Base-by-base conservation (phyloP, 768 basidiomycete genomes). In the Lactarius evosmus region DNA sequence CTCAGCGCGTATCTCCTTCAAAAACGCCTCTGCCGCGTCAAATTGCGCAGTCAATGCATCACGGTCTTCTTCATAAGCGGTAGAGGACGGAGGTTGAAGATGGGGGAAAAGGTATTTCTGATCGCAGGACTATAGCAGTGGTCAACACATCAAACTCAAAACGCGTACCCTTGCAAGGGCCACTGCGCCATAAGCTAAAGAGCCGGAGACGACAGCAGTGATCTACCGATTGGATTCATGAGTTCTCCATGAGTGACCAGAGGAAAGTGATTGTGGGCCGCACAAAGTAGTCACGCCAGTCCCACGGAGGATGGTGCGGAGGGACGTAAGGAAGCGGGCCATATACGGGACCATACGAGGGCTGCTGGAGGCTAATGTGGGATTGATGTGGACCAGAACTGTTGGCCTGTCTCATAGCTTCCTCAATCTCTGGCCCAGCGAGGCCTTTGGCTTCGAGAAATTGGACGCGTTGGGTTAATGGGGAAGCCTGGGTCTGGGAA, bases 201-300 rank as follows among this genome's bases (percentile, higher is more conserved):
- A 84, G 1, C 96, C 95, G 46, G 95, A 95, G 19, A 98, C 79
- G 36, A 98, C 88, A 14, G 89, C 88, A 73, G 95, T 93, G 70
- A 99, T 95, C 95, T 98, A 72, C 8, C 7, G 22, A 34, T 16
- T 55, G 17, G 55, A 22, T 16, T 22, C 7, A 30, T 60, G 25
- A 58, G 41, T n/a, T 27, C 9, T 41, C 16, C 69, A 72, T 68
- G 70, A 68, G 55, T 59, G 17, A 36, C 19, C 25, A 5, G 25
- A 56, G 9, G 25, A 17, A 52, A 44, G 29, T 29, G 36, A 49
- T 52, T 56, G 68, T 33, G 29, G 57, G 22, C 78, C 91, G 71
- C 72, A 95, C 95, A 74, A 98, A 99, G 75, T 96, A 93, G 76
- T 99, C 97, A 62, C 95, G 81, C 97, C 97, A 99, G 74, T 98